Evolutionary conservation across 345 rosid species (phyloP), one percentile per base, ranked within the genome.

Genomic region (Raphanus sativus): DNA sequence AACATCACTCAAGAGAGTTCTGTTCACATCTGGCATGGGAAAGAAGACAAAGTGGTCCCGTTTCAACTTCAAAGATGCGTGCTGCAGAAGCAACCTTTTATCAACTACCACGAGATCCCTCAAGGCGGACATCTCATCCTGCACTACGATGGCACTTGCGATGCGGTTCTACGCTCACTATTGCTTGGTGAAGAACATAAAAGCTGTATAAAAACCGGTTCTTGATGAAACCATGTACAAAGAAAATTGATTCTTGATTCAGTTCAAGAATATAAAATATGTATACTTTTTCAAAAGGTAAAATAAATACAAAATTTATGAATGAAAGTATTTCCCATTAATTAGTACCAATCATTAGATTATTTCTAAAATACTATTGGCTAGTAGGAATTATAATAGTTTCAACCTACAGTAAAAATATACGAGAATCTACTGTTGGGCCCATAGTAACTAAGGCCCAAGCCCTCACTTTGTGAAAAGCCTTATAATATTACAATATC

Each of bases 21-120:
- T 36, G 90, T 91, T 70, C 96, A 94, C 66, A 88, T 91, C 36
- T 91, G 96, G 97, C 95, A 91, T 77, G 97, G 97, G 5, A 68
- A 69, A 5, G 91, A 90, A 82, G 98, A 94, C 77, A 94, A 85
- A 81, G 89, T 94, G 6, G 97, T 94, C 16, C 95, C 97, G 0
- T 83, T 65, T 75, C 89, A 94, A 78, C 93, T 92, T 48, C 97
- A 92, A 70, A 83, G 93, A 66, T 87, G 67, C 78, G 80, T 92
- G 33, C 73, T 88, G 0, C 70, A 48, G 55, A 90, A 86, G 70
- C 84, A 90, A 25, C 91, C 93, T 6, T 88, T 92, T 90, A 90
- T 91, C 64, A 85, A 74, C 59, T 89, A 94, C 67, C 98, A 94
- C 59, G 98, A 94, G 76, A 84, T 94, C 64, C 86, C 88, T 0